Base-by-base conservation (phyloP, 2,329 filamentous ascomycete genomes). In the Arthrobotrys pseudoclavata region DNA sequence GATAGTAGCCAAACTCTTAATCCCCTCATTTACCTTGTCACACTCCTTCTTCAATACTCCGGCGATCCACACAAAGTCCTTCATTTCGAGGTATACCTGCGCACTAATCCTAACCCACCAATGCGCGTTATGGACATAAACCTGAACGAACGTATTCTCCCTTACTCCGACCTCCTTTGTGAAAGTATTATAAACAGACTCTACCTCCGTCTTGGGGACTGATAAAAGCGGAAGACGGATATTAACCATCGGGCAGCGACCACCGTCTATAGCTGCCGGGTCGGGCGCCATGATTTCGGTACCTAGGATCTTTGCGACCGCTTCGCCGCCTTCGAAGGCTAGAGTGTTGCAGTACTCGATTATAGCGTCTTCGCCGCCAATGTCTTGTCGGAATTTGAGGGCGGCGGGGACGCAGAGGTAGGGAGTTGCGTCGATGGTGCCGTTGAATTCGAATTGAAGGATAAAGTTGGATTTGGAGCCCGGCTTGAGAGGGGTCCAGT, bases 41-140 rank as follows among this genome's bases (percentile, higher is more conserved):
- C 87, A 86, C 4, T 85, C 85, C 55, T 83, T 84, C 50, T 84
- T 84, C 34, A 87, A 86, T 79, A 86, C 84, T 48, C 85, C 85
- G 81, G 87, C 89, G 4, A 92, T 80, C 88, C 88, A 92, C 82
- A 91, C 88, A 82, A 96, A 97, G 83, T 97, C 94, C 12, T 86
- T 86, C 79, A 91, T 83, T 26, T 93, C 92, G n/a, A 97, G 84
- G 82, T 96, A 98, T 0, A 96, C 87, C 86, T 97, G 94, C 13
- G 89, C 92, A 82, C 91, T 94, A 57, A 97, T 82, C 60, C 95
- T 86, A 0, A 87, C 86, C 91, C 91, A 97, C 82, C 90, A 88
- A 66, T 86, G 86, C 0, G 87, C 87, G 0, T 84, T 86, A 80
- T 94, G 89, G 7, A 87, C 83, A 71, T 89, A 89, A 1, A 92